phyloP scores from a whole-genome alignment of 169 alveolate species.

The Plasmodium sp. region DNA sequence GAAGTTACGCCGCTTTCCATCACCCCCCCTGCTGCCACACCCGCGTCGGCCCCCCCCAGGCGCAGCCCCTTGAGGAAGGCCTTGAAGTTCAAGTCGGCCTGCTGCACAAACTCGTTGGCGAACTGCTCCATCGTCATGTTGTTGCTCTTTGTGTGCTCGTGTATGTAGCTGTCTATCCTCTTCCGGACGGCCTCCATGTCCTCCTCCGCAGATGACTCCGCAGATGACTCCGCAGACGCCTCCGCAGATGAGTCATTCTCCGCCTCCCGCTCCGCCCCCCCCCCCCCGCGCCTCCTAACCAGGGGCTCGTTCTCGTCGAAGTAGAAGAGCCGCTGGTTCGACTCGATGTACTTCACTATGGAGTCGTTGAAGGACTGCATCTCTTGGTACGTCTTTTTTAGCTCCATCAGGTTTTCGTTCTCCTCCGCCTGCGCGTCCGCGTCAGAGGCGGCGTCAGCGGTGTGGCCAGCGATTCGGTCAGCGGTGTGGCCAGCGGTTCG shows the following conservation, averaged over 20 bases:
- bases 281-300: neutral
- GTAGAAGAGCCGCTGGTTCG: constrained; percentile 28
- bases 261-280: no score
- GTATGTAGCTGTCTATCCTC: constrained; percentile 28
- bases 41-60: neutral
- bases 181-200: constrained; percentile 26
- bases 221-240: neutral
- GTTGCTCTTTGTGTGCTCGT: neutral
- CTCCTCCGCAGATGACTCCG: neutral
- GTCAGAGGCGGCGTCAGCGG: neutral
- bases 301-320: constrained; percentile 1
- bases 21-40: no score
- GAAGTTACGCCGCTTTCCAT: neutral
- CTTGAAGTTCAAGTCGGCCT: constrained; percentile 46
- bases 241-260: no score
- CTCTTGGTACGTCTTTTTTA: constrained; percentile 50
- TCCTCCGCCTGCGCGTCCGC: neutral
- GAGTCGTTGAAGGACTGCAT: constrained; percentile 45
- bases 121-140: constrained; percentile 13
- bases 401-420: constrained; percentile 39
- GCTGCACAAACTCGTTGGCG: constrained; percentile 25
- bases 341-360: constrained; percentile 20
- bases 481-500: no score
- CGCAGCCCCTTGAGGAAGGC: neutral
- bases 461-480: neutral